phyloP scores from a whole-genome alignment of 83 land plant species.

The Diphasiastrum complanatum region DNA sequence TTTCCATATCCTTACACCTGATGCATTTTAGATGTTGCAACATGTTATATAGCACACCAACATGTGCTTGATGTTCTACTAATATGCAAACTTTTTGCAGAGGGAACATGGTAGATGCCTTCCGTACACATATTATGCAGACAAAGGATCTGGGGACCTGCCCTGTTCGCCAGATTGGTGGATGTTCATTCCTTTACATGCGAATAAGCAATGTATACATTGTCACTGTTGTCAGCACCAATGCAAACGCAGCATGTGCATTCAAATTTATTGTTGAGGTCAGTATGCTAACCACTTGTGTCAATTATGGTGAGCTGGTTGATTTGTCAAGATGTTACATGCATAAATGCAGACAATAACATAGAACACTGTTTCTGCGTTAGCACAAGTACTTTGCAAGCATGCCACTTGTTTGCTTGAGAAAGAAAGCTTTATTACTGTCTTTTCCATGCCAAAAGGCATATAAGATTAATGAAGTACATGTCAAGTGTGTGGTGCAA shows the following conservation, averaged over 20 bases:
- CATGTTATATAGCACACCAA: too few relatives aligned
- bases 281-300: background rate
- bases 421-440: too few relatives aligned
- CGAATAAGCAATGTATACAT: slow-evolving; percentile 99
- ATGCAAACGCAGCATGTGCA: slow-evolving; percentile 99
- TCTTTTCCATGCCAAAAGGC: too few relatives aligned
- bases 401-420: too few relatives aligned
- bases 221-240: slow-evolving; percentile 97
- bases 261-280: slow-evolving; percentile 99
- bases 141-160: slow-evolving; percentile 98
- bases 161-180: slow-evolving; percentile 97
- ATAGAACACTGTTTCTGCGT: too few relatives aligned
- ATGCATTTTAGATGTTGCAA: too few relatives aligned
- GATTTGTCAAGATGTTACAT: background rate
- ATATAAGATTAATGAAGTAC: too few relatives aligned
- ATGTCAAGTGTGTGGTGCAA: too few relatives aligned
- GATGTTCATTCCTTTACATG: slow-evolving; percentile 98
- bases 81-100: slow-evolving; percentile 36
- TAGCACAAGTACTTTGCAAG: too few relatives aligned
- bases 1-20: too few relatives aligned
- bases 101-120: slow-evolving; percentile 99
- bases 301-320: background rate
- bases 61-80: too few relatives aligned
- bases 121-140: slow-evolving; percentile 94
- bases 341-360: too few relatives aligned